Evolutionary conservation across 352 stramenopile genomes (phyloP).

Genomic region (Thraustochytrium striatum): DNA sequence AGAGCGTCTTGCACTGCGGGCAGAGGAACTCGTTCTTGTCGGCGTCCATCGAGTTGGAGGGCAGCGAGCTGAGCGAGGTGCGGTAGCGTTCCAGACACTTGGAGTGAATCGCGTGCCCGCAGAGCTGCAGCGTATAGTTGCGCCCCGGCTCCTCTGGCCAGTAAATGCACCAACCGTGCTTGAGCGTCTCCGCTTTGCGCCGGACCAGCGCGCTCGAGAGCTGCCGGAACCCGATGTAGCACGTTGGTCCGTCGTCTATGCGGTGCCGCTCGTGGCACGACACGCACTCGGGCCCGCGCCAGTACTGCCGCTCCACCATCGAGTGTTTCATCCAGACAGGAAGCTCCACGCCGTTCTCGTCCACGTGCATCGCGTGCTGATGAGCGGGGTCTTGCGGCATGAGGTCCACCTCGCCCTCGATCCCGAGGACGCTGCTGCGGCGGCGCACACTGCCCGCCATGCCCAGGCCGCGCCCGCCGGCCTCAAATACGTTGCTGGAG

Average conservation of each 20-base stretch:
- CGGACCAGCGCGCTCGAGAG: constrained; percentile 50
- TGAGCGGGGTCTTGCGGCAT: no score
- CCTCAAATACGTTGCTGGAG: no score
- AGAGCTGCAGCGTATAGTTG: constrained; percentile 67
- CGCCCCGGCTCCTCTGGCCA: not conserved
- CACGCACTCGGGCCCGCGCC: constrained; percentile 63
- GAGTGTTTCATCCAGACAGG: no score
- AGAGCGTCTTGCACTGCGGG: constrained; percentile 93
- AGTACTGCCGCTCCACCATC: constrained; percentile 11
- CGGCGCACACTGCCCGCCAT: no score
- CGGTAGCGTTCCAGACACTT: constrained; percentile 90
- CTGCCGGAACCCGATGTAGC: constrained; percentile 75
- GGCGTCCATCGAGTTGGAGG: constrained; percentile 86
- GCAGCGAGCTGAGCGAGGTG: constrained; percentile 84
- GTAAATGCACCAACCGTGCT: constrained; percentile 15
- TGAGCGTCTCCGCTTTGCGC: not conserved
- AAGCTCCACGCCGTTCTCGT: no score
- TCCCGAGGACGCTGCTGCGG: no score
- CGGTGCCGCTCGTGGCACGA: constrained; percentile 75
- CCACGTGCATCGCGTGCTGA: no score
- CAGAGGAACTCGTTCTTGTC: constrained; percentile 94
- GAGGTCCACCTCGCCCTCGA: no score
- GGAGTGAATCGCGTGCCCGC: constrained; percentile 89
- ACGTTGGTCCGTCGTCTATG: constrained; percentile 70
- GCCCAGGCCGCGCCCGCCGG: no score